Evolutionary conservation across 2,329 filamentous ascomycete genomes (phyloP).

Genomic region (Paraphaeosphaeria minitans): DNA sequence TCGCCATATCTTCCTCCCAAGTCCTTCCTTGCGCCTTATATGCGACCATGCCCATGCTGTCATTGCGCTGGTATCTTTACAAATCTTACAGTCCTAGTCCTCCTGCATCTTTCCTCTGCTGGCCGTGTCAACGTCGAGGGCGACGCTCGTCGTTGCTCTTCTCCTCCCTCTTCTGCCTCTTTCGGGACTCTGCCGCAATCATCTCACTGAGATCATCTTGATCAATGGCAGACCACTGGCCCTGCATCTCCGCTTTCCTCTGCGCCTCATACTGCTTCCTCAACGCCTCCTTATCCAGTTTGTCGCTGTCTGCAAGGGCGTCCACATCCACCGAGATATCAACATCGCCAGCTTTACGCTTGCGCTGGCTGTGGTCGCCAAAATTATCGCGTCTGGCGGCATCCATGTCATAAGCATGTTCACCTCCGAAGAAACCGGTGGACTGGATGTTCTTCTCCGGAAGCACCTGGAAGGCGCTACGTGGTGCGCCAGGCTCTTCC

Average conservation of each 20-base stretch:
- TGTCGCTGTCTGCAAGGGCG: conserved; percentile 73
- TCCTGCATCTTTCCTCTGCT: conserved; percentile 2
- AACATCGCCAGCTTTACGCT: conserved; percentile 89
- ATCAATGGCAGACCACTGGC: conserved; percentile 73
- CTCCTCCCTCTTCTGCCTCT: conserved; percentile 86
- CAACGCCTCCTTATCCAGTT: conserved; percentile 83
- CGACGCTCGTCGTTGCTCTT: conserved; percentile 61
- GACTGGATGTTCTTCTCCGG: conserved; percentile 85
- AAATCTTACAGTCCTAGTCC: conserved; percentile 11
- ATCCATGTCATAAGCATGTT: conserved; percentile 88
- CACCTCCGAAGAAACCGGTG: conserved; percentile 94
- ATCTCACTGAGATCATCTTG: conserved; percentile 94
- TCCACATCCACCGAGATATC: conserved; percentile 92
- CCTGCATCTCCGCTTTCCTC: conserved; percentile 64
- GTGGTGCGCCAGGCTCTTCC: conserved; percentile 73
- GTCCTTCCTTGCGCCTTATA: background rate
- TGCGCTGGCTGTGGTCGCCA: conserved; percentile 78
- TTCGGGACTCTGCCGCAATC: conserved; percentile 91
- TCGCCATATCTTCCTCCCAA: background rate
- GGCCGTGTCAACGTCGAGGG: conserved; percentile 56
- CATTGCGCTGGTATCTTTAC: conserved; percentile 23
- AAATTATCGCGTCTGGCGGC: conserved; percentile 64
- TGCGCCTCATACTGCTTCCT: conserved; percentile 77
- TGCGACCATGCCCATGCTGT: background rate
- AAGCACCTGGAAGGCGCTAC: conserved; percentile 85